Evolutionary conservation across 2,329 filamentous ascomycete species (phyloP).

Genomic region (Macrophomina pseudophaseolina): DNA sequence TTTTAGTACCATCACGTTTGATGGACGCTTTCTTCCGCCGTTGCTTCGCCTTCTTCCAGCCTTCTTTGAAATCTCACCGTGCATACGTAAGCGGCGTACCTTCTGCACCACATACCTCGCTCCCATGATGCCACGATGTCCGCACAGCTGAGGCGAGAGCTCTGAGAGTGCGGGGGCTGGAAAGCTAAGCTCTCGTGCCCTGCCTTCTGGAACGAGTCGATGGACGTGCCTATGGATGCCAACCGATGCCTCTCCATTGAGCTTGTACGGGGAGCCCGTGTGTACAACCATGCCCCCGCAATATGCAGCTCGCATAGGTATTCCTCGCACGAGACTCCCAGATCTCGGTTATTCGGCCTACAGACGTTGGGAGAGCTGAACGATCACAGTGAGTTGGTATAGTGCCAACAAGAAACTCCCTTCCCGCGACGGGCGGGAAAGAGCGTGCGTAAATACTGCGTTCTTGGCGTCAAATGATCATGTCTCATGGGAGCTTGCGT

Average conservation of each 20-base stretch:
- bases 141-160: background rate
- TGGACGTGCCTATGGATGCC: background rate
- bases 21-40: slow-evolving; percentile 14
- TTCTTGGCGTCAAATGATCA: slow-evolving; percentile 6
- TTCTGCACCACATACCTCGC: slow-evolving; percentile 7
- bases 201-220: slow-evolving; percentile 15
- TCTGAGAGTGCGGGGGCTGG: background rate
- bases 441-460: background rate
- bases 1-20: slow-evolving; percentile 7
- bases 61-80: slow-evolving; percentile 9
- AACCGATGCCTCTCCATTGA: background rate
- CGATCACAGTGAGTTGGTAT: background rate
- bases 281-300: background rate
- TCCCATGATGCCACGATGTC: slow-evolving; percentile 7
- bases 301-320: background rate
- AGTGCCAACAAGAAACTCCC: background rate
- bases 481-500: slow-evolving; percentile 10
- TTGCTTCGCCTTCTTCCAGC: background rate
- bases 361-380: background rate
- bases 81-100: slow-evolving; percentile 11
- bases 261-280: background rate
- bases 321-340: slow-evolving; percentile 14
- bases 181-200: background rate
- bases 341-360: slow-evolving; percentile 4
- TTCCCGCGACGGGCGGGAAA: background rate